Evolutionary conservation across 2,329 filamentous ascomycete genomes (phyloP).

Genomic region (Juglanconis juglandina): DNA sequence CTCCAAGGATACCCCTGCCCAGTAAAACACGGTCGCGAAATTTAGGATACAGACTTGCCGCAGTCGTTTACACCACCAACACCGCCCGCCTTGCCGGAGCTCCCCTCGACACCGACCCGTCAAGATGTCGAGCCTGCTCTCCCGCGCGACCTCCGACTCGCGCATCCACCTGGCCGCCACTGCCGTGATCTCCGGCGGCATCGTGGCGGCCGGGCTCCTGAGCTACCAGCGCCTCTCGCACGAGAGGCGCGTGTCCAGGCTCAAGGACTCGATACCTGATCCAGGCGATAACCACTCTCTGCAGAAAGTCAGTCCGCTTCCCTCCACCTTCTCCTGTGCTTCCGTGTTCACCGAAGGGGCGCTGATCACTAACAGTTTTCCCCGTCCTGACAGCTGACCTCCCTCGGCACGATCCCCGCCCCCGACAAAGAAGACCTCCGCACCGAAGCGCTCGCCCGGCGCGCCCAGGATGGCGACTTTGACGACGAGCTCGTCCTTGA

Average conservation of each 20-base stretch:
- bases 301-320: constrained; percentile 32
- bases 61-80: neutral
- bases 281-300: constrained; percentile 29
- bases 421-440: constrained; percentile 60
- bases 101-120: neutral
- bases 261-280: constrained; percentile 59
- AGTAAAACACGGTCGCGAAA: too few relatives aligned
- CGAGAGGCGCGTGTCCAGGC: constrained; percentile 49
- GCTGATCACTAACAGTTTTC: constrained; percentile 20
- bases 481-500: constrained; percentile 84
- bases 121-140: constrained; percentile 41
- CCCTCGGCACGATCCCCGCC: constrained; percentile 49
- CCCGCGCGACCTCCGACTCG: constrained; percentile 41
- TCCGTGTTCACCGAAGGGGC: neutral
- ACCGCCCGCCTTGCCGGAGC: too few relatives aligned
- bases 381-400: constrained; percentile 48
- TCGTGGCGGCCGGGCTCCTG: constrained; percentile 58
- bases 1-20: too few relatives aligned
- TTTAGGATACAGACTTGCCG: too few relatives aligned
- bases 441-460: constrained; percentile 54
- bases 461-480: constrained; percentile 61
- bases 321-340: neutral
- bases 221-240: constrained; percentile 59
- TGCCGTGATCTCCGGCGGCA: constrained; percentile 61
- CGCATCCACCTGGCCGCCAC: constrained; percentile 66